Evolutionary conservation across 768 basidiomycete species (phyloP).

Genomic region (Boletus subparvulus): DNA sequence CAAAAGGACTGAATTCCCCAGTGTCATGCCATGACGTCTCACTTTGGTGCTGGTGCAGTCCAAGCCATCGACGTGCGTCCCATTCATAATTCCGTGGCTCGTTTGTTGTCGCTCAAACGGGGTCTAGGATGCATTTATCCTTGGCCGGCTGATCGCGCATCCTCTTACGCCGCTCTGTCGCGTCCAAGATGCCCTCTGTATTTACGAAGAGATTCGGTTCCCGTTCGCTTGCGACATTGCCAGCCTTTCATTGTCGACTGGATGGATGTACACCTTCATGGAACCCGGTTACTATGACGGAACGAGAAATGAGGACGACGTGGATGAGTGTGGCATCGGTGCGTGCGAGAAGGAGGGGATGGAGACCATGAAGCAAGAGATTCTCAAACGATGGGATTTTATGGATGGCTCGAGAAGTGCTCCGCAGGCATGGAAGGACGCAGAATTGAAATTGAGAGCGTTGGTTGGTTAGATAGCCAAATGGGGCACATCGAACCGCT

Average conservation of each 20-base stretch:
- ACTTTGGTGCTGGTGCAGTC: slow-evolving; percentile 24
- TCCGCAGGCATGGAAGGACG: slow-evolving; percentile 17
- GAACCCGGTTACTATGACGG: slow-evolving; percentile 26
- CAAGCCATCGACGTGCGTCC: slow-evolving; percentile 27
- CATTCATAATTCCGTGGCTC: not conserved
- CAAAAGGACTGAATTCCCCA: not conserved
- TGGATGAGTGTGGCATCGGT: slow-evolving; percentile 10
- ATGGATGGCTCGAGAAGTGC: slow-evolving; percentile 6
- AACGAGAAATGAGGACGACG: slow-evolving; percentile 3
- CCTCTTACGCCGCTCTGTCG: slow-evolving; percentile 8
- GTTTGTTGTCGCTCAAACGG: not conserved
- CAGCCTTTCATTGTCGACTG: slow-evolving; percentile 15
- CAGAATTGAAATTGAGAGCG: slow-evolving; percentile 12
- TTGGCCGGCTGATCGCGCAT: slow-evolving; percentile 22
- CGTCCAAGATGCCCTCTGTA: slow-evolving; percentile 1
- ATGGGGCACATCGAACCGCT: not conserved
- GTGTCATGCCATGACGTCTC: slow-evolving; percentile 28
- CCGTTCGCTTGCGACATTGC: slow-evolving; percentile 15
- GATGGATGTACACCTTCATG: slow-evolving; percentile 20
- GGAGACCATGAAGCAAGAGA: slow-evolving; percentile 9
- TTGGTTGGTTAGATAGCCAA: not conserved
- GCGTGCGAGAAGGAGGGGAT: slow-evolving; percentile 19
- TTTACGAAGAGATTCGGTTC: slow-evolving; percentile 18
- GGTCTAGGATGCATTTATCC: slow-evolving; percentile 20
- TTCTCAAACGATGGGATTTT: slow-evolving; percentile 17